phyloP scores from a whole-genome alignment of 2,329 filamentous ascomycete species.

The Oidium heveae region DNA sequence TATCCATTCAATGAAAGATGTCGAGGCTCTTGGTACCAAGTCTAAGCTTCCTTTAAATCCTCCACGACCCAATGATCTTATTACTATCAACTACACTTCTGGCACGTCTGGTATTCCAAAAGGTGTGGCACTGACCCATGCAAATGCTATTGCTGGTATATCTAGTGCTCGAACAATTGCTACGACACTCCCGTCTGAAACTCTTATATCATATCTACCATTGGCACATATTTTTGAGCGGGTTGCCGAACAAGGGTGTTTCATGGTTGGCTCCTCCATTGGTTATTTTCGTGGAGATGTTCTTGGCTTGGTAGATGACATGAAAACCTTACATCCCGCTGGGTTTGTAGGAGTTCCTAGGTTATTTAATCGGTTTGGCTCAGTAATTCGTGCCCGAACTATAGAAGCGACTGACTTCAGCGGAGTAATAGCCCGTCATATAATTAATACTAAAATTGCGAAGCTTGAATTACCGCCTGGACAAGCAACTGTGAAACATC shows the following conservation, averaged over 20 bases:
- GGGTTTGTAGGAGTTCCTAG: slow-evolving; percentile 73
- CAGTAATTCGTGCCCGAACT: slow-evolving; percentile 56
- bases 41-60: slow-evolving; percentile 45
- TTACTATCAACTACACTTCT: slow-evolving; percentile 82
- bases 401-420: slow-evolving; percentile 56
- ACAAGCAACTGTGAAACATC: slow-evolving; percentile 54
- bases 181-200: slow-evolving; percentile 26
- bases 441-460: slow-evolving; percentile 57
- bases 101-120: slow-evolving; percentile 67
- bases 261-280: slow-evolving; percentile 48
- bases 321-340: slow-evolving; percentile 68
- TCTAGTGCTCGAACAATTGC: slow-evolving; percentile 30
- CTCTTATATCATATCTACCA: slow-evolving; percentile 68
- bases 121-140: slow-evolving; percentile 62
- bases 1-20: slow-evolving; percentile 55
- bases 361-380: slow-evolving; percentile 73
- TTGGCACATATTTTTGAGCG: slow-evolving; percentile 87
- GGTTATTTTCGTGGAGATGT: slow-evolving; percentile 93
- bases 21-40: slow-evolving; percentile 55
- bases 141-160: slow-evolving; percentile 51
- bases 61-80: slow-evolving; percentile 47
- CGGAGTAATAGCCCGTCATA: slow-evolving; percentile 56
- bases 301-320: slow-evolving; percentile 60
- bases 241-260: slow-evolving; percentile 48
- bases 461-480: slow-evolving; percentile 45